These are phyloP conservation scores for Ceratocystiopsis brevicomis DNA, from an alignment of 2,329 filamentous ascomycete species.

Conservation along the genomic window DNA sequence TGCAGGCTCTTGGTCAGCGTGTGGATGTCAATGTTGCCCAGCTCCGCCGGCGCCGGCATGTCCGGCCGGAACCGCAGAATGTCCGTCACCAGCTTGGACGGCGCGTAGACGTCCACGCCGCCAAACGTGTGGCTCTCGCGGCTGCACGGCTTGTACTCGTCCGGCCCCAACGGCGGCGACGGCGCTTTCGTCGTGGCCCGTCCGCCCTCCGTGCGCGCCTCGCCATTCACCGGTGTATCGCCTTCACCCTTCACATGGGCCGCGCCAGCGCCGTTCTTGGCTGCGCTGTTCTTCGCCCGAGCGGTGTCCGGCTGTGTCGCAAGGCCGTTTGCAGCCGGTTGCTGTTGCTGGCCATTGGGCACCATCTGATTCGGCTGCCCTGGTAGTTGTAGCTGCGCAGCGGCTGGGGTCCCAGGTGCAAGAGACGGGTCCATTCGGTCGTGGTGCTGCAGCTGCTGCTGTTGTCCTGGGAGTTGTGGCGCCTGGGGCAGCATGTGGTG, in stretches of 20 bases:
- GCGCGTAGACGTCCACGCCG: slow-evolving; percentile 49
- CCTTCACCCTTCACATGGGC: slow-evolving; percentile 11
- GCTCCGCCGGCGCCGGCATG: slow-evolving; percentile 53
- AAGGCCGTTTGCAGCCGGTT: slow-evolving; percentile 27
- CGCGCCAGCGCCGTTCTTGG: slow-evolving; percentile 29
- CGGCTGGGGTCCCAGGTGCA: slow-evolving; percentile 20
- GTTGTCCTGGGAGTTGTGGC: slow-evolving; percentile 3
- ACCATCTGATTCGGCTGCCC: slow-evolving; percentile 24
- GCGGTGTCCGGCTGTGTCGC: slow-evolving; percentile 23
- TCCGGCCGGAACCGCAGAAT: slow-evolving; percentile 53
- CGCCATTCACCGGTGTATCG: not conserved
- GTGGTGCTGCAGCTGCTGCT: not conserved
- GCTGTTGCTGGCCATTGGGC: slow-evolving; percentile 22
- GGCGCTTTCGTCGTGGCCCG: slow-evolving; percentile 2
- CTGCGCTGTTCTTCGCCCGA: slow-evolving; percentile 34
- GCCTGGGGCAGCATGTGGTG: slow-evolving; percentile 11
- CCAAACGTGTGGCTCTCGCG: slow-evolving; percentile 43
- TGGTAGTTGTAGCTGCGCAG: slow-evolving; percentile 16
- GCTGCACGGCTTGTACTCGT: slow-evolving; percentile 36
- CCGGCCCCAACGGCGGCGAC: slow-evolving; percentile 22
- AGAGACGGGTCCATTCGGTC: slow-evolving; percentile 12
- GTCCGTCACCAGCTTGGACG: slow-evolving; percentile 45
- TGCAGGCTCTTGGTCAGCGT: slow-evolving; percentile 79
- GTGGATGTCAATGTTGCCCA: slow-evolving; percentile 78
- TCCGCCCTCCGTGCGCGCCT: too few species aligned